Evolutionary conservation across 1,139 yeast species (phyloP).

Genomic region (Blastobotrys apis): DNA sequence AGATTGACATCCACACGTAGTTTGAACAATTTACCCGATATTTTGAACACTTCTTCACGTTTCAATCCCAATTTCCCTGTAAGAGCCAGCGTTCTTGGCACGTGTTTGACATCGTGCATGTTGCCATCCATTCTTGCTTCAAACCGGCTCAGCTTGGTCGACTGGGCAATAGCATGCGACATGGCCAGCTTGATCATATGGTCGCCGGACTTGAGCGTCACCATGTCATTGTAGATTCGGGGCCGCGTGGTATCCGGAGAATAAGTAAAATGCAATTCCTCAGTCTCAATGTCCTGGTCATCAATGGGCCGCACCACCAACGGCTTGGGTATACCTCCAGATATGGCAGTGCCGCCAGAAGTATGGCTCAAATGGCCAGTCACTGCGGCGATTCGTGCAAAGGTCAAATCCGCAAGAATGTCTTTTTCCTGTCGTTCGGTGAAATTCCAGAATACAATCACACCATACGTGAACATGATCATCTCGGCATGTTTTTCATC

Average conservation of each 20-base stretch:
- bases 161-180: slow-evolving; percentile 96
- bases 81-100: slow-evolving; percentile 84
- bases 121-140: slow-evolving; percentile 87
- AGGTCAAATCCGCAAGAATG: slow-evolving; percentile 84
- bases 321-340: too few species aligned
- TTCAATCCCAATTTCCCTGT: slow-evolving; percentile 82
- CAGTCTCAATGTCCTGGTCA: slow-evolving; percentile 91
- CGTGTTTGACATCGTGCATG: slow-evolving; percentile 75
- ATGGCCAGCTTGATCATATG: slow-evolving; percentile 87
- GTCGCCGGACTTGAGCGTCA: slow-evolving; percentile 84
- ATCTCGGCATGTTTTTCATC: slow-evolving; percentile 72
- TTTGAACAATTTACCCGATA: slow-evolving; percentile 86
- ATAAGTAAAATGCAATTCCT: slow-evolving; percentile 90
- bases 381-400: slow-evolving; percentile 44
- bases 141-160: slow-evolving; percentile 83
- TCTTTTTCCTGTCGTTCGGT: slow-evolving; percentile 91
- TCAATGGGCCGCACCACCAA: slow-evolving; percentile 70
- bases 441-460: slow-evolving; percentile 95
- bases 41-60: slow-evolving; percentile 73
- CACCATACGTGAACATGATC: slow-evolving; percentile 87
- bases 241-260: slow-evolving; percentile 79
- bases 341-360: too few species aligned
- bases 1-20: slow-evolving; percentile 89
- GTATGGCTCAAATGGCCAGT: slow-evolving; percentile 4
- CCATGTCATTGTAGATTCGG: slow-evolving; percentile 89